Conservation (phyloP, 495 filamentous ascomycete species). For the Aspergillus egyptiacus region DNA sequence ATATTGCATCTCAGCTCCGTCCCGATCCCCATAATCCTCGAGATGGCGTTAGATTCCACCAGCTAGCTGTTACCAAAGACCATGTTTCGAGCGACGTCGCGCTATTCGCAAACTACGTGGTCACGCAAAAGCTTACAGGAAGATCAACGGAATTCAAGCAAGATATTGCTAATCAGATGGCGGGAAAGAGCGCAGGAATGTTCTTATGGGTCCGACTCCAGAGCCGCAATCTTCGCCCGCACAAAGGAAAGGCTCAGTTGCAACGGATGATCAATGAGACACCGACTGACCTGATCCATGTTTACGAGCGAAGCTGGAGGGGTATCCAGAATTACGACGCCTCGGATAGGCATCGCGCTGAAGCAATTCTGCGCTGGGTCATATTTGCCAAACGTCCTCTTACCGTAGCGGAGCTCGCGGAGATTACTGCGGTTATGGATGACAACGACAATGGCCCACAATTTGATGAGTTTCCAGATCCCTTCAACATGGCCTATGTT, state of each 20-base stretch:
- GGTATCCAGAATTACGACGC: background rate
- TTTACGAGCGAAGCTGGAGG: background rate
- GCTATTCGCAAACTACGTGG: background rate
- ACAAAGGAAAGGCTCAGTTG: background rate
- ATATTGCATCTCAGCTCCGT: background rate
- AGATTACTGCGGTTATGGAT: background rate
- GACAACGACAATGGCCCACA: background rate
- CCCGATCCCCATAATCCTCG: background rate
- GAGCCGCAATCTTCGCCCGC: background rate
- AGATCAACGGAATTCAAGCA: background rate
- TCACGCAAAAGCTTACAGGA: background rate
- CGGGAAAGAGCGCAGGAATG: background rate
- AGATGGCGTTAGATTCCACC: background rate
- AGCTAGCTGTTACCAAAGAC: background rate
- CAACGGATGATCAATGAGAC: background rate
- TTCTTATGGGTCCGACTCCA: background rate
- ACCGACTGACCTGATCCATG: background rate
- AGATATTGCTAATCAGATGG: background rate
- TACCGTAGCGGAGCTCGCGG: background rate
- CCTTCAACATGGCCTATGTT: background rate
- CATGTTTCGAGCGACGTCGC: background rate
- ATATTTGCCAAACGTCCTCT: background rate
- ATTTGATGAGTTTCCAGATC: background rate
- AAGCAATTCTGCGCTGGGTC: slow-evolving; percentile 1
- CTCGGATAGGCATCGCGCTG: background rate